phyloP scores from a whole-genome alignment of 441 rosid species.

The Eruca vesicaria region DNA sequence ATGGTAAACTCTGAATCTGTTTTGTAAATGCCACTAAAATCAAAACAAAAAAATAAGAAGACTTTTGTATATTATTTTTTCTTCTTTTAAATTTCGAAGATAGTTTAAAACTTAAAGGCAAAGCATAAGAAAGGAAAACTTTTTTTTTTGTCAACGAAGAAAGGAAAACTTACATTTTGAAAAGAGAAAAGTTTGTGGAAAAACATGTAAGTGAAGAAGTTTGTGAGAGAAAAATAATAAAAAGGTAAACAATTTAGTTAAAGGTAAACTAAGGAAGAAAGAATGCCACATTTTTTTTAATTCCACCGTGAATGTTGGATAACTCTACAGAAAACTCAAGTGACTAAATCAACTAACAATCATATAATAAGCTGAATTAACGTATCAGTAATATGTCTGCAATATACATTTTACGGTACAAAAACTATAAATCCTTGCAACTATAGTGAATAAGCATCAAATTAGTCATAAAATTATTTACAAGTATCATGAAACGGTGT shows the following conservation, averaged over 20 bases:
- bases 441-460: not conserved
- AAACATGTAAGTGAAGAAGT: not conserved
- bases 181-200: not conserved
- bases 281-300: not conserved
- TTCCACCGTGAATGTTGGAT: slow-evolving; percentile 3
- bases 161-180: not conserved
- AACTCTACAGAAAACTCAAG: not conserved
- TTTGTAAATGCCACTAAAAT: not conserved
- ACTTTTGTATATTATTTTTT: not conserved
- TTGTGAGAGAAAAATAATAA: not conserved
- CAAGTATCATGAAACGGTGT: not conserved
- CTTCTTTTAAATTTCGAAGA: not conserved
- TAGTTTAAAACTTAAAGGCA: not conserved
- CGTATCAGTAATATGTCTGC: not conserved
- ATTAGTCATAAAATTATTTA: not conserved
- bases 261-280: not conserved
- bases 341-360: not conserved
- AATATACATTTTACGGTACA: not conserved
- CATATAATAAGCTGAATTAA: slow-evolving; percentile 4
- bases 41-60: too few relatives aligned
- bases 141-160: too few relatives aligned
- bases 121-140: not conserved
- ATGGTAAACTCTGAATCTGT: not conserved
- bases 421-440: not conserved
- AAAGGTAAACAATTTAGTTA: slow-evolving; percentile 14